Base-by-base conservation (phyloP, 352 stramenopile species). In the Phytopythium mirpurense region DNA sequence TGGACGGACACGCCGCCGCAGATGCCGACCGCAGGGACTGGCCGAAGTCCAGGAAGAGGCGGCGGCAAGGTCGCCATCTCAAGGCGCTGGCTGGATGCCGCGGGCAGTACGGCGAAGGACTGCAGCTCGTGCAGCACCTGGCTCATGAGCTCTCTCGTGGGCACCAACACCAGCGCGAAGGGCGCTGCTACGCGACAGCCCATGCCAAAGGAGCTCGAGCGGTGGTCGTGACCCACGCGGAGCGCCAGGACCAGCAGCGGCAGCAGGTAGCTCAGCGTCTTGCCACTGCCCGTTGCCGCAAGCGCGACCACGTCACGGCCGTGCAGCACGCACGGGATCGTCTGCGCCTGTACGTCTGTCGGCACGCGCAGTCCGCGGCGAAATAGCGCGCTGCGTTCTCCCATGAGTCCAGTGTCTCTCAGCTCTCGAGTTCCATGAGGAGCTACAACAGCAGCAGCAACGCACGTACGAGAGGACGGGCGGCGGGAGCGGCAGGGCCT, bases 301-400 rank as follows among this genome's bases (percentile, higher is more conserved):
- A 94, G 75, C 3, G 78, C 92, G 35, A 99, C 73, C 27, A 99
- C 76, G 69, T 99, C 96, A 23, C 88, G 70, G n/a, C 83, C 74
- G 12, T 67, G 60, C 11, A 94, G 58, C 8, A 97, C 62, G 21
- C 73, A 68, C 7, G 93, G 91, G n/a, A 97, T 78, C n/a, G 82
- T 68, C 60, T 97, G 88, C 83, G 98, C 98, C 70, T 99, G 97
- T 51, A 99, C 95, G 8, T 96, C 73, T 12, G 95, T 99, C 1
- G 97, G 97, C 42, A 89, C 84, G 35, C 79, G 83, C 60, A 97
- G 64, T 15, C 66, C 65, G 35, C 69, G 64, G 9, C 56, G 58
- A 10, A 67, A 31, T 8, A 87, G 60, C 34, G 40, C 29, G 12
- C n/a, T 37, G 19, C 27, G 37, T 32, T 9, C n/a, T 38, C 23